These are phyloP conservation scores for Cryphonectria carpinicola DNA, from an alignment of 2,329 filamentous ascomycete species.

Conservation along the genomic window DNA sequence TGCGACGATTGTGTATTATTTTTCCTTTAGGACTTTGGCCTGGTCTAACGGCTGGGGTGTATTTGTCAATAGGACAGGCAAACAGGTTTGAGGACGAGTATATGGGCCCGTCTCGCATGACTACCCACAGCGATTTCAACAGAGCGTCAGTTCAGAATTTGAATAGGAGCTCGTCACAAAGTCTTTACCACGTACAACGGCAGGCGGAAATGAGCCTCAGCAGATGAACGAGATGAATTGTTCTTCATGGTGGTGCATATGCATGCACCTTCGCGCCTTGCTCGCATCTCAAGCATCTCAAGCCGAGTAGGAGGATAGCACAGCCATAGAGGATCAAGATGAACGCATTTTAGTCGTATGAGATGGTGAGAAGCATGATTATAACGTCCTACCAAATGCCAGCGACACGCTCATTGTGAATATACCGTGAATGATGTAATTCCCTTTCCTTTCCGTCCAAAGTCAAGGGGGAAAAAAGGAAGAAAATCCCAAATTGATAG, in stretches of 20 bases:
- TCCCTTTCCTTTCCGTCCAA: not conserved
- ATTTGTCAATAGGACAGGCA: not conserved
- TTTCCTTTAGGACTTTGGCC: slow-evolving; percentile 1
- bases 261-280: not conserved
- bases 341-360: not conserved
- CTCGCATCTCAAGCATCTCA: not conserved
- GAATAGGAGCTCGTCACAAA: not conserved
- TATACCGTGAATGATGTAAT: not conserved
- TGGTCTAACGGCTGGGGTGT: not conserved
- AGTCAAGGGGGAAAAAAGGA: not conserved
- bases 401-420: slow-evolving; percentile 1
- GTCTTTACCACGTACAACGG: not conserved
- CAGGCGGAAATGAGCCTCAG: not conserved
- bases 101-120: not conserved
- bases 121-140: not conserved
- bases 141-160: not conserved
- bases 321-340: not conserved
- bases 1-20: not conserved
- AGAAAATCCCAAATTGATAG: not conserved
- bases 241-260: not conserved
- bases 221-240: not conserved
- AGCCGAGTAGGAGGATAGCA: not conserved
- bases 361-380: not conserved
- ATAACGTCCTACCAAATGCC: not conserved
- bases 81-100: slow-evolving; percentile 1